phyloP scores from a whole-genome alignment of 1,139 yeast genomes.

The Trichomonascaceae sp. region DNA sequence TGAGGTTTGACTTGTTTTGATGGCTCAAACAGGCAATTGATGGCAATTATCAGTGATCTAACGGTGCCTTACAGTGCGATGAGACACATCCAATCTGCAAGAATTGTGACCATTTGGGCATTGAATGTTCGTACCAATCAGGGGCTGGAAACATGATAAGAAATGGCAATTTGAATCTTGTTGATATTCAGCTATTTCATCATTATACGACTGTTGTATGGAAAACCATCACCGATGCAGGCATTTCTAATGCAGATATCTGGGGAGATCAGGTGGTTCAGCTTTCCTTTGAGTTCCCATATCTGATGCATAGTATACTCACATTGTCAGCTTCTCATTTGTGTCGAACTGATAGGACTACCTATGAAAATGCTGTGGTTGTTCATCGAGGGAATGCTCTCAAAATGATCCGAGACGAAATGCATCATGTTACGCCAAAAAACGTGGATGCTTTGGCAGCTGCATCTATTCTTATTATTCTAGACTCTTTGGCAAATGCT shows the following conservation, averaged over 20 bases:
- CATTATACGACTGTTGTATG: constrained; percentile 84
- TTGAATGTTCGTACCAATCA: constrained; percentile 48
- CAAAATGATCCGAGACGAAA: constrained; percentile 74
- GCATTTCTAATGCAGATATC: constrained; percentile 77
- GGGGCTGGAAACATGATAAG: constrained; percentile 4
- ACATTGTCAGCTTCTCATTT: constrained; percentile 92
- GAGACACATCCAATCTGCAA: constrained; percentile 74
- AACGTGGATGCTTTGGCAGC: constrained; percentile 93
- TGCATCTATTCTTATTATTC: constrained; percentile 76
- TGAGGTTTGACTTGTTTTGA: neutral
- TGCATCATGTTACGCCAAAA: constrained; percentile 70
- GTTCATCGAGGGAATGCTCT: constrained; percentile 85
- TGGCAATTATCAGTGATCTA: neutral
- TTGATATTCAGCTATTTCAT: constrained; percentile 75
- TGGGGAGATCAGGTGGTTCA: constrained; percentile 87
- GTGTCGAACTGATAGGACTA: constrained; percentile 53
- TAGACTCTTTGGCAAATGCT: constrained; percentile 93
- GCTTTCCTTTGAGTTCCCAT: constrained; percentile 82
- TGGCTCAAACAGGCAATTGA: neutral
- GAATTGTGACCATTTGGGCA: constrained; percentile 70
- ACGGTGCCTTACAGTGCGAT: constrained; percentile 47
- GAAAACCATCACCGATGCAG: constrained; percentile 83
- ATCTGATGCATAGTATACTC: constrained; percentile 82
- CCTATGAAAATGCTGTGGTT: constrained; percentile 72
- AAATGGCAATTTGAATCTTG: constrained; percentile 50